Conservation (phyloP, 768 basidiomycete species). For the Leucosporidium scottii region DNA sequence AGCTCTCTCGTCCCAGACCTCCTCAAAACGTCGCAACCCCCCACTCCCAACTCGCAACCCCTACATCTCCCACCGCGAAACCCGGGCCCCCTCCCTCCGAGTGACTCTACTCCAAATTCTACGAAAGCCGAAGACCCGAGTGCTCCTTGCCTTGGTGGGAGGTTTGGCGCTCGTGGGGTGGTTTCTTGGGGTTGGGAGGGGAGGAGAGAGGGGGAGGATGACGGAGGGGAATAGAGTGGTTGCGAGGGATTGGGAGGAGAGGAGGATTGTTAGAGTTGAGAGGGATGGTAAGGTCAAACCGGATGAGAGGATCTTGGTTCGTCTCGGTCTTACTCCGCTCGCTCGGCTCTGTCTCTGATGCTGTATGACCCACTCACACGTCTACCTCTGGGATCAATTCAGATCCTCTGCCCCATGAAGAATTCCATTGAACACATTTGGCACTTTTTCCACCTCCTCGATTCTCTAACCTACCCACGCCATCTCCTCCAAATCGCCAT, state of each 20-base stretch:
- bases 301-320: conserved; percentile 11
- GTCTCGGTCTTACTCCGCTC: background rate
- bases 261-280: too few relatives aligned
- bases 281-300: conserved; percentile 4
- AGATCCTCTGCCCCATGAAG: conserved; percentile 25
- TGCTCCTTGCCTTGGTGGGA: background rate
- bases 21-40: background rate
- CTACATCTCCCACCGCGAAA: background rate
- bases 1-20: too few relatives aligned
- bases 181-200: background rate
- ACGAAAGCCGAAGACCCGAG: background rate
- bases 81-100: background rate
- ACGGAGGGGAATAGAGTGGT: conserved; percentile 1
- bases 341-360: background rate
- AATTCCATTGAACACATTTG: conserved; percentile 29
- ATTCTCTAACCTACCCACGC: conserved; percentile 12
- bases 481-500: conserved; percentile 19
- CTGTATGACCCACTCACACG: too few relatives aligned
- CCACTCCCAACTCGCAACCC: background rate
- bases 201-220: background rate
- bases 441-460: conserved; percentile 27
- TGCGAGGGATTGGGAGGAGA: conserved; percentile 1
- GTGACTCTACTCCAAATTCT: background rate
- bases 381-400: too few relatives aligned
- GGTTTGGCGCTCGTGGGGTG: background rate